Conservation (phyloP, 306 rosid species). For the Ormosia emarginata region DNA sequence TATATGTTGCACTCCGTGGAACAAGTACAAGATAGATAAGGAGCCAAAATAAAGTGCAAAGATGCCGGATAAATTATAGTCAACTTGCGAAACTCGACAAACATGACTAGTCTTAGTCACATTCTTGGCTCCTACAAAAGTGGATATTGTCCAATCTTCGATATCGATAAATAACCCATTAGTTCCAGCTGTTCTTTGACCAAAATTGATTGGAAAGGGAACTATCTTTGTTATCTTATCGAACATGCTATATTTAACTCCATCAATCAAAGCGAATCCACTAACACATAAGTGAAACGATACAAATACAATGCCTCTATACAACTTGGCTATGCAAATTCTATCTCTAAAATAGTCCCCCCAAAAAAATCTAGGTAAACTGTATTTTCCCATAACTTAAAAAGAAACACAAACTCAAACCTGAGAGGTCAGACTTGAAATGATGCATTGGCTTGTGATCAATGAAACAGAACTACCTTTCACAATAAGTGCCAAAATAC, state of each 20-base stretch:
- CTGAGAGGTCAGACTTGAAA: background rate
- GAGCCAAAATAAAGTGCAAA: background rate
- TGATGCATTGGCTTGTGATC: background rate
- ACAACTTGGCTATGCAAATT: constrained; percentile 2
- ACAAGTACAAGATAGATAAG: background rate
- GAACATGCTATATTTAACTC: background rate
- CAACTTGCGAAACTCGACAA: background rate
- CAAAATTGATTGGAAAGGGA: background rate
- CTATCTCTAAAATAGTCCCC: background rate
- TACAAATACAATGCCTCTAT: background rate
- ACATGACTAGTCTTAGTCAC: background rate
- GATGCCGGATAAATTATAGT: background rate
- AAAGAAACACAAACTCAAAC: background rate
- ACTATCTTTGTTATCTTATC: background rate
- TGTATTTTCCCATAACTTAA: background rate
- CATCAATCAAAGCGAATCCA: background rate
- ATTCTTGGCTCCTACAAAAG: background rate
- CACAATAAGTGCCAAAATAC: background rate
- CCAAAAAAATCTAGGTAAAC: background rate
- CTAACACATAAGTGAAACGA: background rate
- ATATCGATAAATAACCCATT: background rate
- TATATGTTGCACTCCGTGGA: background rate
- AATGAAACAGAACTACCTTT: background rate
- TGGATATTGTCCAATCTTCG: background rate
- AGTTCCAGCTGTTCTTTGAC: background rate